Evolutionary conservation across 371 early-diverging fungal species (phyloP), one percentile per base, ranked within the genome.

Genomic region (Haplosporangium sp.): DNA sequence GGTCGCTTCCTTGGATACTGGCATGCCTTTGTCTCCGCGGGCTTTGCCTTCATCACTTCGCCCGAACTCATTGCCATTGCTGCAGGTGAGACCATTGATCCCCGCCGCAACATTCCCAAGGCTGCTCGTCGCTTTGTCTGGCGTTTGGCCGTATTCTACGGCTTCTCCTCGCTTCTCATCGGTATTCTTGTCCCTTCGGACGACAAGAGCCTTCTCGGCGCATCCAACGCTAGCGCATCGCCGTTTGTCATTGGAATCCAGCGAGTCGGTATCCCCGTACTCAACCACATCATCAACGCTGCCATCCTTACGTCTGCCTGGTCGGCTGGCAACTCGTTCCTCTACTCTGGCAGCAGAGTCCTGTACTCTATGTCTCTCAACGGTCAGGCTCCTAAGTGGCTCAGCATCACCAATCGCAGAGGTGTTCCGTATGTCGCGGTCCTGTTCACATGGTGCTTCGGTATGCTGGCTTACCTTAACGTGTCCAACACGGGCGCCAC

Each of bases 31-130:
- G 70, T 94, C 40, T 86, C 91, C 42, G 94, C 95, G 7, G 94
- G 92, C 23, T 95, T 93, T 62, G 86, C 91, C 18, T 94, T 93
- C 84, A 94, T 94, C 51, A 94, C 95, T 66, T 92, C 93, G 6
- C 82, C 86, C 61, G 93, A 90, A 82, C 85, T 91, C 23, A 86
- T 91, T 29, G 91, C 91, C 70, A 86, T 93, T 56, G 86, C 94
- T 48, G 89, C 90, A 37, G 91, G 90, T 72, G 91, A 92, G 82
- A 86, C 88, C 40, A 84, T 80, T 13, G 89, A 91, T 55, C 93
- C 87, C 76, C 89, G 88, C 37, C 86, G 87, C 68, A 89, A 91
- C 42, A 89, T 93, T 2, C 94, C 94, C 46, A 74, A 86, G 14
- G 92, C 92, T 21, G 91, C 92, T 57, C 85, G 86, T 41, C 87